Evolutionary conservation across 345 rosid genomes (phyloP), one percentile per base, ranked within the genome.

Genomic region (Trapa incisa): DNA sequence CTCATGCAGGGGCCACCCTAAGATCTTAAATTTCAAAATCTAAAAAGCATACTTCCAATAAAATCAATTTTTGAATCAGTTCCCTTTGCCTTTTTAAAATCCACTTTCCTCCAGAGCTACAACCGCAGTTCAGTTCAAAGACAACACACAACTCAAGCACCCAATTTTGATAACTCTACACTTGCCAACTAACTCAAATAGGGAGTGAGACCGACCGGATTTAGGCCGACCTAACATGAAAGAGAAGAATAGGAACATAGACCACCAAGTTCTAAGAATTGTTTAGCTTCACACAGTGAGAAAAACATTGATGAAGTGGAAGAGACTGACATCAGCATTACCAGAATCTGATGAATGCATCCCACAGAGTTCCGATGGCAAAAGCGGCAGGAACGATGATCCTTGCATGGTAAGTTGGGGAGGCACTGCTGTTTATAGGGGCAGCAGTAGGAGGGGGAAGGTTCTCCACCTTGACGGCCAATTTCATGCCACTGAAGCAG

Each of bases 401-500:
- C 48, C 56, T 80, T 65, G 82, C 79, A 71, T 78, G 67, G 39
- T 48, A 66, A 11, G 75, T 41, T 29, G 56, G 38, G n/a, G 75
- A 69, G 16, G 88, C 61, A 2, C 64, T 71, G 53, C 79, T 88
- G 69, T 65, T 78, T 41, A 0, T 2, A 0, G 91, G 85, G 61
- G 89, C 6, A 57, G 87, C 67, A 39, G 63, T 13, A 72, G 97
- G 89, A 10, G 90, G 93, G 68, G 93, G 96, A 0, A 66, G 77
- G 70, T 91, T 85, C 76, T 84, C 85, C 0, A 91, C 97, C 1
- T 43, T 75, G 75, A 91, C 36, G 0, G 83, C 78, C 3, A 95
- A 22, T 78, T 91, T 95, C 88, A 89, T 86, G 71, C 96, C 97
- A 0, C 83, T 75, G 13, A n/a, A 89, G 81, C 99, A 95, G 82